phyloP scores from a whole-genome alignment of 2,329 filamentous ascomycete genomes.

The Sarocladium brachiariae region DNA sequence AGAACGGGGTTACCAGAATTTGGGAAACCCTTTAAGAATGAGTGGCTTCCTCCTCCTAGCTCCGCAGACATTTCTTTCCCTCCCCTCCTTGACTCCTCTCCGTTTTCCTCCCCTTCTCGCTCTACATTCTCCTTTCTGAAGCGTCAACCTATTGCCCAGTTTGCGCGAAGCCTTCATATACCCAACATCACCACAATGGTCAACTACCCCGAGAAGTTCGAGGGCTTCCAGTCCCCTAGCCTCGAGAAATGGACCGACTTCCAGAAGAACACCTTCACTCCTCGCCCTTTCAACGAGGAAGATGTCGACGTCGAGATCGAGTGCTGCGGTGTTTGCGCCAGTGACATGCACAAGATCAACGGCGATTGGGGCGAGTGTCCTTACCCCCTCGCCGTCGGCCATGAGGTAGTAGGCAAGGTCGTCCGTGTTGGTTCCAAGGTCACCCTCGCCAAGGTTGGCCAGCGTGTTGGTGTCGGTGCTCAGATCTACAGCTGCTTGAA shows the following conservation, averaged over 20 bases:
- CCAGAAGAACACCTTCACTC: constrained; percentile 67
- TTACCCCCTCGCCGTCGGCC: constrained; percentile 60
- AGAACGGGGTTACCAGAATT: not conserved
- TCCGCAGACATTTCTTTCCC: not conserved
- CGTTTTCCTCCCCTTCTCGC: not conserved
- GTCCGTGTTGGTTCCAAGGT: constrained; percentile 54
- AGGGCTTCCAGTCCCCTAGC: constrained; percentile 52
- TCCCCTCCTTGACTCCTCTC: not conserved
- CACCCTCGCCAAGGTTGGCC: constrained; percentile 44
- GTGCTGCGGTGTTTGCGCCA: constrained; percentile 69
- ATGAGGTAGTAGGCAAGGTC: constrained; percentile 66
- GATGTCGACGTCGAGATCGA: constrained; percentile 87
- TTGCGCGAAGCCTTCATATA: too few species aligned
- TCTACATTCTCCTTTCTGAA: too few species aligned
- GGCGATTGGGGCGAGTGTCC: constrained; percentile 60
- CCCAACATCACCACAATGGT: constrained; percentile 18
- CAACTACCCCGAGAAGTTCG: constrained; percentile 53
- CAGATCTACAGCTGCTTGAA: constrained; percentile 46
- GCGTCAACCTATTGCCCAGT: too few species aligned
- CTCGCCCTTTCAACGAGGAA: constrained; percentile 80
- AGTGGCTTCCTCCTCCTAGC: not conserved
- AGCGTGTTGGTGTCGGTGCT: constrained; percentile 53
- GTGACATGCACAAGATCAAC: constrained; percentile 63
- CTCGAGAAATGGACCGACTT: constrained; percentile 51
- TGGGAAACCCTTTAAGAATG: not conserved